phyloP scores from a whole-genome alignment of 1,284 basidiomycete species.

The Trametes versicolor region DNA sequence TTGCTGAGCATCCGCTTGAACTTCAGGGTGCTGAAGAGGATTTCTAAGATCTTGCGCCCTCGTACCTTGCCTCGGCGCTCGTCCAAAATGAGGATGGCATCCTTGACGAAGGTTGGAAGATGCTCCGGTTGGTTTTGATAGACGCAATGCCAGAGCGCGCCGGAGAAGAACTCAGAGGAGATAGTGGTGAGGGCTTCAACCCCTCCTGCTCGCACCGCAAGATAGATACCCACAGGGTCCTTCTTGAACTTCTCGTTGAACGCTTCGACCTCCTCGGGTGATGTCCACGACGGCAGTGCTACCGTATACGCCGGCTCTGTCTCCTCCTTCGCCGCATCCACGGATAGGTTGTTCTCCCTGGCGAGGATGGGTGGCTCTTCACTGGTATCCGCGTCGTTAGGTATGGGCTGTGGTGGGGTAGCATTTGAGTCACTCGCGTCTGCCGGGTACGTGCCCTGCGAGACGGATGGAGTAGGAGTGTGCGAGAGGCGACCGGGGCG shows the following conservation, averaged over 20 bases:
- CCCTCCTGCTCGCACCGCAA: neutral
- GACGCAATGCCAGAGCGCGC: slow-evolving; percentile 12
- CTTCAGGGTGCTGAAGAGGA: slow-evolving; percentile 20
- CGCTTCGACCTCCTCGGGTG: neutral
- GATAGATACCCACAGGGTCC: slow-evolving; percentile 4
- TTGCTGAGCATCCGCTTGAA: slow-evolving; percentile 15
- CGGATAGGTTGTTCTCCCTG: neutral
- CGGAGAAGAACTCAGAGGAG: slow-evolving; percentile 8
- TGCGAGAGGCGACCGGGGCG: slow-evolving; percentile 18
- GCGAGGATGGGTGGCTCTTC: neutral
- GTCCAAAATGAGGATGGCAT: slow-evolving; percentile 20
- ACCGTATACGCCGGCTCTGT: neutral
- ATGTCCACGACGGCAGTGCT: neutral
- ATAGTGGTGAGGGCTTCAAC: neutral
- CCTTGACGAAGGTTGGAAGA: slow-evolving; percentile 14
- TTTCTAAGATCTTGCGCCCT: slow-evolving; percentile 8
- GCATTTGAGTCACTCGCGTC: neutral
- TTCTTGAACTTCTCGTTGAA: slow-evolving; percentile 3
- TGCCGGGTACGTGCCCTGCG: neutral
- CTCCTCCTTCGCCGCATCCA: neutral
- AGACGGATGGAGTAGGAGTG: slow-evolving; percentile 3
- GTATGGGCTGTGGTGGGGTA: neutral
- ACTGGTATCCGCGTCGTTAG: neutral
- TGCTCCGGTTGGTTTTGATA: neutral
- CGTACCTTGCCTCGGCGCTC: slow-evolving; percentile 2